Percentiles rank a stretch among this genome's conserved stretches.
These are phyloP conservation scores for Mortierella polycephala DNA, from an alignment of 371 early-diverging fungal species.

Conservation along the genomic window DNA sequence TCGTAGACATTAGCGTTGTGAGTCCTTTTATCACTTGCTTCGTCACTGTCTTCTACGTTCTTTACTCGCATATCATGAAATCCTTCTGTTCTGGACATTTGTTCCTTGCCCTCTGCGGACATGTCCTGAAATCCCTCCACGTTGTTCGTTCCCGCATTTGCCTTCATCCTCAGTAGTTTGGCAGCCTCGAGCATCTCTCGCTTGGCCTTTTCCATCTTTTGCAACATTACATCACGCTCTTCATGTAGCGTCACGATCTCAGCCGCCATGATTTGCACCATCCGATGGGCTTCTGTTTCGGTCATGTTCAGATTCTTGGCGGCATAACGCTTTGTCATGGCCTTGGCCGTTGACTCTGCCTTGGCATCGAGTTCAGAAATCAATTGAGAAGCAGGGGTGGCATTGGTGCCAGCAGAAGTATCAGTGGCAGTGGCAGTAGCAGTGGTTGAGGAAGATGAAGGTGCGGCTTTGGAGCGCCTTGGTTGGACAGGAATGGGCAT, in stretches of 20 bases:
- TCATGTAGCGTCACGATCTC: constrained; percentile 42
- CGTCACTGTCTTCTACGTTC: constrained; percentile 1
- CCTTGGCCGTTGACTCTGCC: constrained; percentile 33
- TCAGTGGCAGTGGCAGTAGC: not conserved
- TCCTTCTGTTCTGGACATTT: not conserved
- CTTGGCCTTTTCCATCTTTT: constrained; percentile 25
- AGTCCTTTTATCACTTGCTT: not conserved
- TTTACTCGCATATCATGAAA: not conserved
- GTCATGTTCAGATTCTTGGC: constrained; percentile 49
- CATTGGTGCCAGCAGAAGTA: not conserved
- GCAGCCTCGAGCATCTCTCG: constrained; percentile 49
- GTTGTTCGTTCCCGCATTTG: not conserved
- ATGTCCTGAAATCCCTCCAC: constrained; percentile 2
- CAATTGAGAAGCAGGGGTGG: not conserved
- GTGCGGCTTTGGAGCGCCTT: not conserved
- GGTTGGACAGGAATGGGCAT: constrained; percentile 23
- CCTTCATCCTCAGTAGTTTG: constrained; percentile 25
- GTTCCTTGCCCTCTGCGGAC: not conserved
- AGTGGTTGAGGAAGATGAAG: not conserved
- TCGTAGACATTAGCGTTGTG: constrained; percentile 10
- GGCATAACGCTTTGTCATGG: constrained; percentile 43
- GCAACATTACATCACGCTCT: constrained; percentile 25
- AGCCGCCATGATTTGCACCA: constrained; percentile 44
- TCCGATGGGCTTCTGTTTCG: constrained; percentile 43
- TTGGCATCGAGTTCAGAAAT: constrained; percentile 14